phyloP scores from a whole-genome alignment of 345 rosid species.

The Gossypium turneri region DNA sequence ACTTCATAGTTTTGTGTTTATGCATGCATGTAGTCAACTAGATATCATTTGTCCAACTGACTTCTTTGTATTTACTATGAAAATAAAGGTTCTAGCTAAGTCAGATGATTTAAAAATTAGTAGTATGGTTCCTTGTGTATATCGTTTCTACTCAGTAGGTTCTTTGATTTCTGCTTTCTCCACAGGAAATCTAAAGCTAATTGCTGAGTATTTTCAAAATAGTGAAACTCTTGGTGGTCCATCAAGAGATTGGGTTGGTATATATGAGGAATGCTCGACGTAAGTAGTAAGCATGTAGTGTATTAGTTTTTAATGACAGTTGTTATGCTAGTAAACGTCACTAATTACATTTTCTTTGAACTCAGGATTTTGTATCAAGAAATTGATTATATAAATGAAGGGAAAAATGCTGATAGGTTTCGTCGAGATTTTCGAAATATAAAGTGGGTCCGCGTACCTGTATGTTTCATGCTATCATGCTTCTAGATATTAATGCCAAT shows the following conservation, averaged over 20 bases:
- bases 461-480: slow-evolving; percentile 39
- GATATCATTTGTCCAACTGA: background rate
- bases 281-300: slow-evolving; percentile 35
- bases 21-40: too few relatives aligned
- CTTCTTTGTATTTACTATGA: background rate
- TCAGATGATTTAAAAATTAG: background rate
- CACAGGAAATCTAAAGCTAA: slow-evolving; percentile 76
- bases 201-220: slow-evolving; percentile 86
- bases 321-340: slow-evolving; percentile 1
- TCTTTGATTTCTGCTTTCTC: slow-evolving; percentile 5
- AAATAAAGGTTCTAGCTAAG: slow-evolving; percentile 7
- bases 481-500: slow-evolving; percentile 7
- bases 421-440: slow-evolving; percentile 83
- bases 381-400: slow-evolving; percentile 94
- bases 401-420: slow-evolving; percentile 86
- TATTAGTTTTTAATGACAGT: background rate
- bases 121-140: background rate
- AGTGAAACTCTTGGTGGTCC: slow-evolving; percentile 84
- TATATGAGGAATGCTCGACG: slow-evolving; percentile 85
- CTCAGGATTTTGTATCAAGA: slow-evolving; percentile 87
- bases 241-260: slow-evolving; percentile 82
- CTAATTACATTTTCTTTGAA: slow-evolving; percentile 20
- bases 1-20: too few relatives aligned
- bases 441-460: slow-evolving; percentile 96
- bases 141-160: background rate